Base-by-base conservation (phyloP, 2,329 filamentous ascomycete genomes). In the Penicillium freii region DNA sequence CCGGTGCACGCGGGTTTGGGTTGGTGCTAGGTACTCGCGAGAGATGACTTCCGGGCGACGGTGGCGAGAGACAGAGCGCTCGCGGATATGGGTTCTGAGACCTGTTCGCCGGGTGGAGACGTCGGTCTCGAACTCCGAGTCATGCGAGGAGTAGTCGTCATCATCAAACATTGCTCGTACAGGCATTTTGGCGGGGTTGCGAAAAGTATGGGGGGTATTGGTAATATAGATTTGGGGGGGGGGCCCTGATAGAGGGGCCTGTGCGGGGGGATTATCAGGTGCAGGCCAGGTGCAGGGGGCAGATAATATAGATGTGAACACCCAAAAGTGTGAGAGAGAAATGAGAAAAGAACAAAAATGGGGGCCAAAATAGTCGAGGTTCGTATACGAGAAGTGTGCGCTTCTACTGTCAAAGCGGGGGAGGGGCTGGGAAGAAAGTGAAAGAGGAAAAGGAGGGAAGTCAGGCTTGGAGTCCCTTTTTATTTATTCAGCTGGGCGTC, bases 101-200 rank as follows among this genome's bases (percentile, higher is more conserved):
- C 62, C 61, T 25, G 61, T 66, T 53, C 67, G 65, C 13, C 51
- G 59, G 54, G 73, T 66, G 25, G 72, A 75, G 54, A 70, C 43
- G 43, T 75, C 73, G 13, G 72, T 70, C 57, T 75, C 73, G 27
- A 71, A 71, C 3, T 73, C 72, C 23, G 69, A 66, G 33, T 72
- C 70, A 17, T 69, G 66, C 21, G 70, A 69, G 29, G 61, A 59
- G 46, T 62, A 58, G 3, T 19, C 42, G 29, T 40, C 43, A 11
- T 42, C 43, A 10, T 49, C 44, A 21, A 50, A 54, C 45, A 60
- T 51, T n/a, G 51, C 45, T 60, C 56, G 27, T 50, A 42, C 8
- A 31, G 64, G 58, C 63, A 67, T 66, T 46, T 57, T 62, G 56
- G 34, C 23, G 51, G 23, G 21, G 51, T 44, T 56, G 49, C n/a